A percentile compares a stretch with the other conserved stretches of the same genome.
phyloP scores from a whole-genome alignment of 495 filamentous ascomycete genomes.

The Aspergillus bridgeri region DNA sequence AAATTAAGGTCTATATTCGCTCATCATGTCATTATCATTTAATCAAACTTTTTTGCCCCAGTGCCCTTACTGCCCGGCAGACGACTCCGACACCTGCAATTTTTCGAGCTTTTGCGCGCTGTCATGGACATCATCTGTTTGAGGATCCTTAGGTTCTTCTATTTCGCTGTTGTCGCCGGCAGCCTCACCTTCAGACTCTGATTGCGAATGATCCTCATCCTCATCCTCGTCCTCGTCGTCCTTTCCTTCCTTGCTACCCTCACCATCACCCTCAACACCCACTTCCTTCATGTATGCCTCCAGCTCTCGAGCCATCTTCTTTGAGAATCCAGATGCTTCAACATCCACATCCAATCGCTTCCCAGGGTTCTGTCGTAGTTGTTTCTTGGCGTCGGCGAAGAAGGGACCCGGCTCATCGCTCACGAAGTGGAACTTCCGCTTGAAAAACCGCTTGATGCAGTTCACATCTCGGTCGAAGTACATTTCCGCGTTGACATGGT shows the following conservation, averaged over 20 bases:
- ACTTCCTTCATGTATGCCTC: constrained; percentile 82
- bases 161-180: constrained; percentile 14
- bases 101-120: constrained; percentile 32
- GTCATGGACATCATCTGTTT: constrained; percentile 28
- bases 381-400: constrained; percentile 77
- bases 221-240: constrained; percentile 35
- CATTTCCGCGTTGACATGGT: constrained; percentile 86
- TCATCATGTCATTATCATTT: constrained; percentile 36
- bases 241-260: constrained; percentile 38
- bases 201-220: constrained; percentile 2
- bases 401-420: constrained; percentile 79
- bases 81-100: constrained; percentile 34
- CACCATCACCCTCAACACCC: constrained; percentile 56
- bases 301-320: constrained; percentile 90
- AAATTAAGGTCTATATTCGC: constrained; percentile 26
- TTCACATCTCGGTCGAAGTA: constrained; percentile 94
- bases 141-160: constrained; percentile 10
- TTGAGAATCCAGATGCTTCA: constrained; percentile 91
- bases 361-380: constrained; percentile 58
- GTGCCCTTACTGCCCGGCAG: constrained; percentile 12
- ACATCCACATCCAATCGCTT: constrained; percentile 81
- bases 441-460: constrained; percentile 92
- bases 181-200: constrained; percentile 14
- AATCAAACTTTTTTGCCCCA: constrained; percentile 1
- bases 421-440: constrained; percentile 81